Percentiles rank a stretch among this genome's conserved stretches.
Conservation (phyloP, 495 filamentous ascomycete genomes). For the Hypoxylon rickii region DNA sequence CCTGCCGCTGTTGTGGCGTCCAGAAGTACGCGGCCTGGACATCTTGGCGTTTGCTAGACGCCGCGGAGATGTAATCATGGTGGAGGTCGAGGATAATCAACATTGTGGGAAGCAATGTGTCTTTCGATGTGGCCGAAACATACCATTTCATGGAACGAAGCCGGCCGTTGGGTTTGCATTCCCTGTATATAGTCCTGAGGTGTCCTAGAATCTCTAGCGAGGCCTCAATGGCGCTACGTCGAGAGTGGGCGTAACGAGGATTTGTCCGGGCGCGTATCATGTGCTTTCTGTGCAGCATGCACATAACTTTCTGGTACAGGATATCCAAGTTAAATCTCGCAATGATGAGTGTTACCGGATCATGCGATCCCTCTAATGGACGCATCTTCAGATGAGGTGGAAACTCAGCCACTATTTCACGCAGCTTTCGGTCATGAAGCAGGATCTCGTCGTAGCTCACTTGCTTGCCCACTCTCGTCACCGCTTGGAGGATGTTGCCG, state of each 20-base stretch:
- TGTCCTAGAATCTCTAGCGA: constrained; percentile 76
- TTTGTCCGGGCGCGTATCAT: constrained; percentile 70
- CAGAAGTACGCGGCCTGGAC: constrained; percentile 64
- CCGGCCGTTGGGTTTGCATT: constrained; percentile 73
- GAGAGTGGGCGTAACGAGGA: constrained; percentile 76
- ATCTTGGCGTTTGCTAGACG: constrained; percentile 40
- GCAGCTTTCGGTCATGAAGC: constrained; percentile 71
- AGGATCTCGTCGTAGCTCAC: constrained; percentile 80
- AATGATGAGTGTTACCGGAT: constrained; percentile 78
- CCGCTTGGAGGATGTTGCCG: constrained; percentile 56
- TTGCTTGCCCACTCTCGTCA: constrained; percentile 52
- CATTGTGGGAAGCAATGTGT: constrained; percentile 90
- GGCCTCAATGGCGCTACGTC: constrained; percentile 79
- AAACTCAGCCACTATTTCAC: constrained; percentile 66
- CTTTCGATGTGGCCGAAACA: constrained; percentile 75
- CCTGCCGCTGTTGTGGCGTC: constrained; percentile 69
- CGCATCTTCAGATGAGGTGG: constrained; percentile 73
- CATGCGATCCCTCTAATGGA: constrained; percentile 71
- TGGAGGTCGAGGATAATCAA: constrained; percentile 80
- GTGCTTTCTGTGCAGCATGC: constrained; percentile 84
- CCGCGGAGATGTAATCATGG: constrained; percentile 49
- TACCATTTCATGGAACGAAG: constrained; percentile 74
- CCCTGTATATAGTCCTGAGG: constrained; percentile 74
- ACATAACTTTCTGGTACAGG: constrained; percentile 79
- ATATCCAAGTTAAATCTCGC: constrained; percentile 81